Base-by-base conservation (phyloP, 108 stramenopile species). In the Cyclotella cryptica region DNA sequence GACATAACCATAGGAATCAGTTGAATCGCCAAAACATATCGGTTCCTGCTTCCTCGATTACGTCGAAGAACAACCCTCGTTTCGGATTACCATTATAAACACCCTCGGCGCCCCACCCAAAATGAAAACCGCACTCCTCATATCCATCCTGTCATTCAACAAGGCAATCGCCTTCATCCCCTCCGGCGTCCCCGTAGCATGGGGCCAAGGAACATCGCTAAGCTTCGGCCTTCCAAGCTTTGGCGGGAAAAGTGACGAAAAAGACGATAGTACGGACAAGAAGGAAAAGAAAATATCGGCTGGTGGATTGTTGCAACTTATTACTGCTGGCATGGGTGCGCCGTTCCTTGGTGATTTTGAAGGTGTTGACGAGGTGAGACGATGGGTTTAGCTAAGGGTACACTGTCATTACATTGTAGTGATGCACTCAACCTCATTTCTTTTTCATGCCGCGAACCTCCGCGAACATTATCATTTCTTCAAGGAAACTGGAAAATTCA, bases 281-380 rank as follows among this genome's bases (percentile, higher is more conserved):
- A 79, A 85, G 28, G 66, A 74, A 40, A 85, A 91, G 49, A 87
- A 88, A 68, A 90, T 94, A 51, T 79, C 81, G 51, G 62, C 88
- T 47, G 66, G 66, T 18, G 89, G 93, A 26, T 61, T 94, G 54
- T 22, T 89, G 9, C 93, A 94, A 66, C 61, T 94, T 35, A 91
- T 94, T 24, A 89, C 93, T 52, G 93, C 93, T 11, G 93, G 93
- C 13, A 74, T 83, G 60, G 93, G 93, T 21, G 87, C 90, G 21
- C 93, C 93, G 6, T 94, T 94, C 69, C 81, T 94, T 43, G 93
- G 93, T 0, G 93, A 94, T 51, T 93, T 75, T 71, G 71, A 94
- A 75, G 93, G 91, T 47, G 89, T 92, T 12, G 91, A 94, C 57
- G 80, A 90, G 55, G 76, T 77, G 47, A 77, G 76, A 18, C 27